Evolutionary conservation across 106 monocot genomes (phyloP).

Genomic region (Apostasia shenzhenica): DNA sequence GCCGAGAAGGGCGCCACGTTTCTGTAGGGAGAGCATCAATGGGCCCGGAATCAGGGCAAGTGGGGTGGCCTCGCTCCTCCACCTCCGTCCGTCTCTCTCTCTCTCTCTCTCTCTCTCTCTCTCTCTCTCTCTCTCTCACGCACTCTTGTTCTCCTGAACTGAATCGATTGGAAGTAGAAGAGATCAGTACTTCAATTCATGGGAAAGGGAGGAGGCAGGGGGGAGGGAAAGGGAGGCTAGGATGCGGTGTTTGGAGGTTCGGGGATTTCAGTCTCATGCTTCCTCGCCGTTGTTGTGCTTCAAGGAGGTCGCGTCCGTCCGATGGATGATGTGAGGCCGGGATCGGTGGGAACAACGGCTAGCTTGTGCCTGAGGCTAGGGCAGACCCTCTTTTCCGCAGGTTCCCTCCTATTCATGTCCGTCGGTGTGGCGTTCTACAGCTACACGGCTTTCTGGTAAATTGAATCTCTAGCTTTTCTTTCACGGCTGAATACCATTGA

Average conservation of each 20-base stretch:
- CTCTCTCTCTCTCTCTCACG: neutral
- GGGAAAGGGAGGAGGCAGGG: neutral
- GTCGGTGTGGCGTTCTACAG: slow-evolving; percentile 23
- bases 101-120: neutral
- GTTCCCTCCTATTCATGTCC: slow-evolving; percentile 27
- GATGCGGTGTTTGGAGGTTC: neutral
- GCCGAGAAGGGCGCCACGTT: neutral
- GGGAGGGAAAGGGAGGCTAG: neutral
- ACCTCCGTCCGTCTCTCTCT: neutral
- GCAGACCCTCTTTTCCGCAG: slow-evolving; percentile 18
- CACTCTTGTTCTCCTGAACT: no score
- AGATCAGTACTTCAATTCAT: neutral
- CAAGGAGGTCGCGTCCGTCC: slow-evolving; percentile 5
- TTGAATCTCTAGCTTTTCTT: neutral
- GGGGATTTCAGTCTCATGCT: neutral
- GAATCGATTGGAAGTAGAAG: neutral
- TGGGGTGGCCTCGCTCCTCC: neutral
- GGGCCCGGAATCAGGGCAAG: neutral
- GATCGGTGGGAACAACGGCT: slow-evolving; percentile 15
- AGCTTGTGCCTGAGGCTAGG: slow-evolving; percentile 23
- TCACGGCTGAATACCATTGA: no score
- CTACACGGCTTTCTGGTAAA: slow-evolving; percentile 35
- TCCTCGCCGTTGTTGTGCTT: neutral
- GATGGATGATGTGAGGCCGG: slow-evolving; percentile 11
- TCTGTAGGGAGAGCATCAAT: no score